Conservation (phyloP, 164 flowering plant species). For the Protea cynaroides region DNA sequence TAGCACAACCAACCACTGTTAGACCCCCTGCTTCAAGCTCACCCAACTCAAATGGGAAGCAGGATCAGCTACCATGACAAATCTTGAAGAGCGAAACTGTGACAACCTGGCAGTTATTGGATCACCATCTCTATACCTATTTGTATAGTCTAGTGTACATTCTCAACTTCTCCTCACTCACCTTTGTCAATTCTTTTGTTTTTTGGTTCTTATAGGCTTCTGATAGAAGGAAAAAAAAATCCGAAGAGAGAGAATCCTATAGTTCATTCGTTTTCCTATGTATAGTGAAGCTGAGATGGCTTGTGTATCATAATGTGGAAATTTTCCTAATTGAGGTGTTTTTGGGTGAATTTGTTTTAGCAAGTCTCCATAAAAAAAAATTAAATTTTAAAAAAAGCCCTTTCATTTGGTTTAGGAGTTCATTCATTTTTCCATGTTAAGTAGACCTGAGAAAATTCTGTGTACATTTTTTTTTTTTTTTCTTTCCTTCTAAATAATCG, state of each 20-base stretch:
- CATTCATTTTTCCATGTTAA: slow-evolving; percentile 11
- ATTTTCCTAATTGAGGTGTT: too few species aligned
- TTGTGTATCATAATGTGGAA: too few species aligned
- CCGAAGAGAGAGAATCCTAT: neutral
- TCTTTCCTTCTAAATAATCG: slow-evolving; percentile 1
- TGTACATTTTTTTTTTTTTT: neutral
- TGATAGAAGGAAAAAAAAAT: slow-evolving; percentile 14
- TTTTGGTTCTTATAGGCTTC: neutral
- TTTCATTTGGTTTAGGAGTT: too few species aligned
- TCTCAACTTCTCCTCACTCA: neutral
- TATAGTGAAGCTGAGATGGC: too few species aligned
- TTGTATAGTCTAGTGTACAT: slow-evolving; percentile 39
- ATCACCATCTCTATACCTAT: slow-evolving; percentile 4
- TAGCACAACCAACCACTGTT: slow-evolving; percentile 37
- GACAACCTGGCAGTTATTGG: neutral
- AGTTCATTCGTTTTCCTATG: neutral
- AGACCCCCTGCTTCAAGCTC: slow-evolving; percentile 32
- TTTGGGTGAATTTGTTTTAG: too few species aligned
- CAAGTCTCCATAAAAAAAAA: too few species aligned
- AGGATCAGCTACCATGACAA: slow-evolving; percentile 20
- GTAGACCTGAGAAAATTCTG: slow-evolving; percentile 10
- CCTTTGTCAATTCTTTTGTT: neutral
- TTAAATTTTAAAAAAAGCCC: too few species aligned
- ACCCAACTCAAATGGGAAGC: slow-evolving; percentile 35
- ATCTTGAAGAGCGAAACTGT: neutral